phyloP scores from a whole-genome alignment of 306 rosid genomes.

The Cicer yamashitae region DNA sequence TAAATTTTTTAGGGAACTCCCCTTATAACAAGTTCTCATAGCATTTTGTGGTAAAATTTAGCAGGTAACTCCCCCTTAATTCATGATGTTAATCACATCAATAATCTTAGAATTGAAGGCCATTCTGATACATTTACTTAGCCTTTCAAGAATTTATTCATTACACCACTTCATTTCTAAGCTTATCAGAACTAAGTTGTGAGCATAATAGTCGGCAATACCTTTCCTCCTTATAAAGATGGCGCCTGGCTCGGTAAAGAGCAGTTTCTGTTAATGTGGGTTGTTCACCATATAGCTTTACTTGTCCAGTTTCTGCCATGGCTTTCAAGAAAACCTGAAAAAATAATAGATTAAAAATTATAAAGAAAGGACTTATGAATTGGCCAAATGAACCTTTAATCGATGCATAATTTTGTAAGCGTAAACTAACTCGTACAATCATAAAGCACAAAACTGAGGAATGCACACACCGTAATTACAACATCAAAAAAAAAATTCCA shows the following conservation, averaged over 20 bases:
- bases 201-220: slow-evolving; percentile 39
- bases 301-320: slow-evolving; percentile 95
- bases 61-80: neutral
- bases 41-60: neutral
- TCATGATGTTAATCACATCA: neutral
- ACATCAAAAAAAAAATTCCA: neutral
- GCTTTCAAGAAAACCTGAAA: slow-evolving; percentile 95
- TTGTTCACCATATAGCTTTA: slow-evolving; percentile 81
- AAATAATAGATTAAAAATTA: slow-evolving; percentile 5
- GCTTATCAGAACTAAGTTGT: slow-evolving; percentile 21
- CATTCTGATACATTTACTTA: slow-evolving; percentile 2
- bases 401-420: slow-evolving; percentile 11
- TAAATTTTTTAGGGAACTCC: neutral
- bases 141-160: slow-evolving; percentile 19
- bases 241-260: slow-evolving; percentile 93
- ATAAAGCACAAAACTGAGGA: slow-evolving; percentile 33
- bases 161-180: slow-evolving; percentile 27
- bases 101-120: neutral
- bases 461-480: neutral
- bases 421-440: slow-evolving; percentile 13
- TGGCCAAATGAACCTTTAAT: slow-evolving; percentile 20
- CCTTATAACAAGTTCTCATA: neutral
- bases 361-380: slow-evolving; percentile 4
- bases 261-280: slow-evolving; percentile 92
- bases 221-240: slow-evolving; percentile 96